Evolutionary conservation across 2,329 filamentous ascomycete genomes (phyloP).

Genomic region (Cordyceps cateniannulata): DNA sequence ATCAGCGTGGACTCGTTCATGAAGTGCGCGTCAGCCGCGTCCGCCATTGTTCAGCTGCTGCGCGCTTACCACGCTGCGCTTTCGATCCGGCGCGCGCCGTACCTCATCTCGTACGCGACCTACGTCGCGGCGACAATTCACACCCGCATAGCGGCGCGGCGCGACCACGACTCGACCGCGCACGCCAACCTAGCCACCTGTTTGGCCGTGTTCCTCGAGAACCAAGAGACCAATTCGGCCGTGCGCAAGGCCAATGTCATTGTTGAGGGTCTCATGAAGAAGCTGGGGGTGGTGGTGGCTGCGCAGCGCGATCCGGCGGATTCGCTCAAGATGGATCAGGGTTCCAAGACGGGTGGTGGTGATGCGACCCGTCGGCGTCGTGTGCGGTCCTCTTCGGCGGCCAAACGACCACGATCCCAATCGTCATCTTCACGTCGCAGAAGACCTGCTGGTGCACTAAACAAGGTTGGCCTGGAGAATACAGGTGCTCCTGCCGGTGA

Average conservation of each 20-base stretch:
- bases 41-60: not conserved
- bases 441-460: too few species aligned
- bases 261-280: not conserved
- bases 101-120: slow-evolving; percentile 48
- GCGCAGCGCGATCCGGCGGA: not conserved
- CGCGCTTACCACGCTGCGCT: not conserved
- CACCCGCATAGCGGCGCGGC: slow-evolving; percentile 39
- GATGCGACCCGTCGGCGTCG: too few species aligned
- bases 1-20: not conserved
- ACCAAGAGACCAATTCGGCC: not conserved
- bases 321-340: not conserved
- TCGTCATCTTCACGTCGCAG: too few species aligned
- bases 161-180: not conserved
- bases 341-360: too few species aligned
- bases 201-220: not conserved
- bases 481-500: too few species aligned
- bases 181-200: not conserved
- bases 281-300: not conserved
- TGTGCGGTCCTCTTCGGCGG: too few species aligned
- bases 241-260: not conserved
- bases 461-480: too few species aligned
- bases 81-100: slow-evolving; percentile 40
- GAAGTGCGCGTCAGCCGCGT: not conserved
- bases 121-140: slow-evolving; percentile 49
- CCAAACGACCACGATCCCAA: too few species aligned